These are phyloP conservation scores for Diatrype stigma DNA, from an alignment of 2,329 filamentous ascomycete genomes.

Conservation along the genomic window DNA sequence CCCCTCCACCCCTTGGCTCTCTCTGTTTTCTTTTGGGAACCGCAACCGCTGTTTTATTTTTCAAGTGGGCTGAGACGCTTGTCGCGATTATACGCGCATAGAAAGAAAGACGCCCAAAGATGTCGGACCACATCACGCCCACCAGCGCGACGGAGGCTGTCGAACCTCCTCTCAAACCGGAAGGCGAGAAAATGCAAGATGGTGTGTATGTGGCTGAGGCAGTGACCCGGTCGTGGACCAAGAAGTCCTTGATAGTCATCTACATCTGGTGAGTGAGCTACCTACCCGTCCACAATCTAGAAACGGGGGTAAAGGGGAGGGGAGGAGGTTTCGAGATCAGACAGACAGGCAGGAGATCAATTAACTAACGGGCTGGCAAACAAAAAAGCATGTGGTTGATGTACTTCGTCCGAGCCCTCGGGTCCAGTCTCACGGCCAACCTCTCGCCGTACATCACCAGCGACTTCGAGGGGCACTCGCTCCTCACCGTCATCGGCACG, in stretches of 20 bases:
- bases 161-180: neutral
- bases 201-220: slow-evolving; percentile 43
- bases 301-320: too few species aligned
- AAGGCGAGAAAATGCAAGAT: slow-evolving; percentile 21
- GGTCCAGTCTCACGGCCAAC: slow-evolving; percentile 30
- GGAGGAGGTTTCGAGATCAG: neutral
- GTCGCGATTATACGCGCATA: neutral
- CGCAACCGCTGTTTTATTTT: neutral
- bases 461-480: slow-evolving; percentile 39
- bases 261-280: slow-evolving; percentile 32
- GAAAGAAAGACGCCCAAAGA: neutral
- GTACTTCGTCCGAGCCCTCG: slow-evolving; percentile 37
- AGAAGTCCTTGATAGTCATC: slow-evolving; percentile 30
- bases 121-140: neutral
- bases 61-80: neutral
- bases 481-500: slow-evolving; percentile 42
- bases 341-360: neutral
- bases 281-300: too few species aligned
- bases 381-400: slow-evolving; percentile 35
- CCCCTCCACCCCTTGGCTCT: neutral
- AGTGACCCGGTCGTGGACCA: slow-evolving; percentile 37
- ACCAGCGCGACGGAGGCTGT: neutral
- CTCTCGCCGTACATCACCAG: slow-evolving; percentile 36
- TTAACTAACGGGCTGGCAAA: too few species aligned
- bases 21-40: neutral